Evolutionary conservation across 805 yeast genomes (phyloP), one percentile per base, ranked within the genome.

Genomic region (Kluyveromyces dobzhanskii): DNA sequence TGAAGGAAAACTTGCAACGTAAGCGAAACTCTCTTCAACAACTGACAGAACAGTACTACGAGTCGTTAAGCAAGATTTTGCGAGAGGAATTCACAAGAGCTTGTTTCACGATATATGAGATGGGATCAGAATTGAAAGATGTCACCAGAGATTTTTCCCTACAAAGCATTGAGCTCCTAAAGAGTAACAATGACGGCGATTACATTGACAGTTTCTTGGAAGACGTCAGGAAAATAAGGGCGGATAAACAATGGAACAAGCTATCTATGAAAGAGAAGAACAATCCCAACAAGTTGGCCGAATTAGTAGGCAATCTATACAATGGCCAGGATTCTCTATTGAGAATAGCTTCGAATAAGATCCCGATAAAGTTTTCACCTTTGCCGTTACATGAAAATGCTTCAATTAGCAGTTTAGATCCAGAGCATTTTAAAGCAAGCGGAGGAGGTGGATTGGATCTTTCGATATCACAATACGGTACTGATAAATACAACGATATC

Each of bases 171-270:
- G 43, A 39, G 12, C 40, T 44, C 11, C 41, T 56, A 36, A 48
- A 50, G 21, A 30, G 28, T 2, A n/a, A 24, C 21, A 42, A 39
- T 12, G 44, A 53, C 33, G 37, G 45, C 10, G 44, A 43, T 9
- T 32, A 36, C 8, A 51, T 52, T 16, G 48, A 44, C 10, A 40
- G 47, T 31, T 51, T 50, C 27, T 42, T 56, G 16, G 54, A 52
- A 27, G 49, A 49, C 14, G 28, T 56, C 10, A 47, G 56, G 30
- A 37, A 45, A 23, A 37, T 43, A 30, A 43, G 61, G 19, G 49
- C 48, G n/a, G 51, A 51, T 25, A 45, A 52, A 34, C 46, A 45
- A 11, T 55, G 58, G 60, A 38, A 49, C 2, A 46, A 47, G 34
- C 30, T 54, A 12, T 35, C 51, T 10, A 39, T 43, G 2, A 42